These are phyloP conservation scores for Laguncularia racemosa DNA, from an alignment of 345 rosid genomes.

Conservation along the genomic window DNA sequence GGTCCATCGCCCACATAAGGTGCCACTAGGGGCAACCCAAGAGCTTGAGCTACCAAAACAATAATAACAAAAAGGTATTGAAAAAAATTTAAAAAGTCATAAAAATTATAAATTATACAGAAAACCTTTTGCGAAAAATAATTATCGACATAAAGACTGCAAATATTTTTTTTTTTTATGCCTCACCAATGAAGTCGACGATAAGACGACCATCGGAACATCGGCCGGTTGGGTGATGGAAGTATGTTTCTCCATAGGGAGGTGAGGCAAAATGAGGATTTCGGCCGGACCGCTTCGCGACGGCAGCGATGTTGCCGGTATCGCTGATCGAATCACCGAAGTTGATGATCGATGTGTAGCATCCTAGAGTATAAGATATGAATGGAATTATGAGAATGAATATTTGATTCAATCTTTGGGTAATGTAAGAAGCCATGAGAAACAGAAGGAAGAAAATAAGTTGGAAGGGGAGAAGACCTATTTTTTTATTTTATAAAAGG, in stretches of 20 bases:
- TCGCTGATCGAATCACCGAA: conserved; percentile 57
- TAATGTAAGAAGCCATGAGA: no score
- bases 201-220: conserved; percentile 45
- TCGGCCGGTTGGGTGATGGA: conserved; percentile 37
- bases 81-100: not conserved
- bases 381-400: not conserved
- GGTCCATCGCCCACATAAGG: conserved; percentile 24
- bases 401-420: no score
- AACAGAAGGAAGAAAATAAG: no score
- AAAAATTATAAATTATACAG: not conserved
- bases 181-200: conserved; percentile 45
- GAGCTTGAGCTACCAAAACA: conserved; percentile 24
- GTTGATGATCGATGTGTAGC: conserved; percentile 35
- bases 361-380: not conserved
- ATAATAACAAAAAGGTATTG: not conserved
- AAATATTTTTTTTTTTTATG: not conserved
- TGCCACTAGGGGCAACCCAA: conserved; percentile 30
- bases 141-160: no score
- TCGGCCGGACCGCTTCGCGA: conserved; percentile 9
- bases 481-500: no score
- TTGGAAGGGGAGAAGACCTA: no score
- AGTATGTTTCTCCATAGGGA: conserved; percentile 43
- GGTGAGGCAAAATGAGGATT: conserved; percentile 19
- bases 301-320: conserved; percentile 27
- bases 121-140: no score